Evolutionary conservation across 805 yeast species (phyloP), one percentile per base, ranked within the genome.

Genomic region (Candida ponderosae): DNA sequence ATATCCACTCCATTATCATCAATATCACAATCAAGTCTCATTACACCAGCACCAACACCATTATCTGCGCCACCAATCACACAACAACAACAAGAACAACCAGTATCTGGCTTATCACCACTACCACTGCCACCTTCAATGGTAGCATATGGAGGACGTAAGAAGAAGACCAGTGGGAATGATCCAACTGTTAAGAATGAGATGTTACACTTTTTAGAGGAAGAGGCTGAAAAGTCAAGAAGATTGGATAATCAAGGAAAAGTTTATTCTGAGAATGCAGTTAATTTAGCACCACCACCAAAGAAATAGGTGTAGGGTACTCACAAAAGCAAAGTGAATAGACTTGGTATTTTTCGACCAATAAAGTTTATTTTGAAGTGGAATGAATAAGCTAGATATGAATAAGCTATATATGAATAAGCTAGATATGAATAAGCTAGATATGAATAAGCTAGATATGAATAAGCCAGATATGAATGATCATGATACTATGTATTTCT

Each of bases 181-280:
- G 47, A 44, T 7, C 53, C 54, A n/a, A 40, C 45, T 18, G 32
- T 41, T 6, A 45, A 43, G 3, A 39, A 53, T 6, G 66, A 65
- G 21, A 40, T 70, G 29, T 39, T 57, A 18, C 62, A 57, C 27
- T 70, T 66, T 41, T 58, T 70, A 37, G 60, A 64, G 35, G 65
- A 62, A 41, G 74, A 67, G 35, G 47, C 65, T 11, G 66, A 62
- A 32, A 60, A 57, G 40, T 60, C 68, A n/a, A 56, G 62, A 40
- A 56, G 56, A 31, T 38, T 62, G 8, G 74, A 69, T 46, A 53
- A 57, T 9, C 50, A 55, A 31, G 53, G 57, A 7, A 47, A 47
- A 38, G 27, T 36, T 8, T 44, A 42, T 13, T 44, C 43, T 16
- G 51, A 48, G 4, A 43, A 45, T 19, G 42, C 34, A 14, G 34